These are phyloP conservation scores for Fusarium virguliforme DNA, from an alignment of 2,329 filamentous ascomycete species.

Conservation along the genomic window DNA sequence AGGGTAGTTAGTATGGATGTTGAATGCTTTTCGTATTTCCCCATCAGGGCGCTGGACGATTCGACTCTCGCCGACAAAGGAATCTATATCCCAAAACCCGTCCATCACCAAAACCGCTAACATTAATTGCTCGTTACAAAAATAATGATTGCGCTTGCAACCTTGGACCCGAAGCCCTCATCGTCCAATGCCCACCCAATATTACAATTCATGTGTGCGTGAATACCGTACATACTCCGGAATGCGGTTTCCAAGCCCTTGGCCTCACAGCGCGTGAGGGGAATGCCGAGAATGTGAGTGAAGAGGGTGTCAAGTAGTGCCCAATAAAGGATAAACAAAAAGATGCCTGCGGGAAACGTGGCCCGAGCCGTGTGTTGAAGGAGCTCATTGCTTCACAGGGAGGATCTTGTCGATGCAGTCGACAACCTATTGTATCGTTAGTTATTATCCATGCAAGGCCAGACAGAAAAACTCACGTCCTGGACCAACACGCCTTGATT, in stretches of 20 bases:
- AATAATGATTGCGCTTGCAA: constrained; percentile 31
- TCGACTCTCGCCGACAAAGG: constrained; percentile 19
- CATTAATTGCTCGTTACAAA: constrained; percentile 44
- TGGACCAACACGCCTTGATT: constrained; percentile 71
- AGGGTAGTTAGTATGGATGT: constrained; percentile 24
- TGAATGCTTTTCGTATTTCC: constrained; percentile 40
- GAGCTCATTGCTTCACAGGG: constrained; percentile 44
- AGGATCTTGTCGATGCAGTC: constrained; percentile 50
- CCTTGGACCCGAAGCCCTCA: constrained; percentile 18
- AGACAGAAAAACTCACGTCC: constrained; percentile 48
- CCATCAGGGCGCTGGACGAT: constrained; percentile 21
- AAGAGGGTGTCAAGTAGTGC: constrained; percentile 25
- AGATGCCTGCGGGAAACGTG: constrained; percentile 26
- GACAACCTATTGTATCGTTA: constrained; percentile 44
- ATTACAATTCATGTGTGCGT: constrained; percentile 32
- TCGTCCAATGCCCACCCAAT: constrained; percentile 33
- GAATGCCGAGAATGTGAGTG: constrained; percentile 41
- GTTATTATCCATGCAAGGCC: not conserved
- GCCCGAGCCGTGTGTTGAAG: constrained; percentile 14
- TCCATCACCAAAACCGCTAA: constrained; percentile 21
- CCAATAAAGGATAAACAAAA: constrained; percentile 39
- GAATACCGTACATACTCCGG: constrained; percentile 27
- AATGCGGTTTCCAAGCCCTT: constrained; percentile 14
- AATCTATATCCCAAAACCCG: constrained; percentile 27
- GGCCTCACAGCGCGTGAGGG: constrained; percentile 16